These are phyloP conservation scores for Athelia sp. DNA, from an alignment of 1,284 basidiomycete genomes.

Conservation along the genomic window DNA sequence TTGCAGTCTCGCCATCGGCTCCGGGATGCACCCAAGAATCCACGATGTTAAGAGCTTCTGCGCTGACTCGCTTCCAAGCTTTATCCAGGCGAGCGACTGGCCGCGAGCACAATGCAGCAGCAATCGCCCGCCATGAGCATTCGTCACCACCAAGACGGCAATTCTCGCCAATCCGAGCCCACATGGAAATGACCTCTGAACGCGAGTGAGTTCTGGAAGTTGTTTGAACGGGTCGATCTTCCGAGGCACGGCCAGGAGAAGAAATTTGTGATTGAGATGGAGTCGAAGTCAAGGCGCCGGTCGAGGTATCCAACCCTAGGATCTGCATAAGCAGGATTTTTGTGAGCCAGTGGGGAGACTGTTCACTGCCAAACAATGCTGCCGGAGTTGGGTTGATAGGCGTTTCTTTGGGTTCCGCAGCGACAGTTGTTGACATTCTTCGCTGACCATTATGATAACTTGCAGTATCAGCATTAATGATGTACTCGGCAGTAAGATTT, in stretches of 20 bases:
- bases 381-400: conserved; percentile 16
- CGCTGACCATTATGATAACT: conserved; percentile 8
- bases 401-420: not conserved
- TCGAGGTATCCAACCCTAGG: conserved; percentile 49
- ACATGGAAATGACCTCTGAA: conserved; percentile 64
- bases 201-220: conserved; percentile 60
- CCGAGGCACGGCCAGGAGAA: conserved; percentile 26
- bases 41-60: conserved; percentile 47
- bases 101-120: conserved; percentile 58
- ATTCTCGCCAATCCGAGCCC: conserved; percentile 67
- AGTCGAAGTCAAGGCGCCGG: conserved; percentile 3
- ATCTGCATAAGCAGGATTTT: conserved; percentile 65
- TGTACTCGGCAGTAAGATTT: conserved; percentile 42
- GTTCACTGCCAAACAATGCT: conserved; percentile 62
- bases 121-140: conserved; percentile 71
- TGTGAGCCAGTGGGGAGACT: conserved; percentile 75
- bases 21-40: conserved; percentile 60
- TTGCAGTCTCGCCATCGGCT: conserved; percentile 29
- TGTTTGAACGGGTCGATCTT: conserved; percentile 31
- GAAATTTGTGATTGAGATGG: conserved; percentile 10
- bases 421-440: conserved; percentile 9
- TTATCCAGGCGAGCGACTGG: conserved; percentile 73
- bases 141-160: conserved; percentile 66
- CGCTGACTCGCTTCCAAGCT: conserved; percentile 70
- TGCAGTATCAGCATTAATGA: conserved; percentile 27